Percentiles rank a stretch among this genome's conserved stretches.
phyloP scores from a whole-genome alignment of 495 filamentous ascomycete species.

The Physcia stellaris region DNA sequence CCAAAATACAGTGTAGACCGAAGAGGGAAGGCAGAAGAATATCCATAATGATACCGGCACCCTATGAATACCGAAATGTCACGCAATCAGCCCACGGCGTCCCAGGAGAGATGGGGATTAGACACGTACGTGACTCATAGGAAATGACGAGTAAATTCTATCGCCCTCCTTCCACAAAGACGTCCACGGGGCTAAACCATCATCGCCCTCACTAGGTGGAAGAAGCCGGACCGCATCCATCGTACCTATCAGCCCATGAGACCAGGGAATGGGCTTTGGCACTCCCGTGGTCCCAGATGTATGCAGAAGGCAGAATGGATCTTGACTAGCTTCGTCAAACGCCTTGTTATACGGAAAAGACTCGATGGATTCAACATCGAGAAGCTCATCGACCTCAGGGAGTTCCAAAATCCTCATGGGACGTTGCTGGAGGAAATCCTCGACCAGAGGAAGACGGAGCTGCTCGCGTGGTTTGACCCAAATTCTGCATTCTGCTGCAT shows the following conservation, averaged over 20 bases:
- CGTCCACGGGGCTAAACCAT: constrained; percentile 13
- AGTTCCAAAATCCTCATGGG: constrained; percentile 16
- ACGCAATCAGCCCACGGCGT: background rate
- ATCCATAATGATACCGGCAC: constrained; percentile 21
- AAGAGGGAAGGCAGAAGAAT: constrained; percentile 17
- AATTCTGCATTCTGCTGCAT: constrained; percentile 20
- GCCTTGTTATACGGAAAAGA: constrained; percentile 22
- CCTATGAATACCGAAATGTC: constrained; percentile 9
- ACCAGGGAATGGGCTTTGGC: constrained; percentile 38
- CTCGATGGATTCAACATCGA: constrained; percentile 9
- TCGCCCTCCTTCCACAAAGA: constrained; percentile 12
- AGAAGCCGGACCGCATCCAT: constrained; percentile 23
- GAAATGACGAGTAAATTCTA: constrained; percentile 20
- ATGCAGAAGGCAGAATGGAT: constrained; percentile 36
- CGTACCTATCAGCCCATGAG: constrained; percentile 32
- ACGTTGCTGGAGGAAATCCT: constrained; percentile 11
- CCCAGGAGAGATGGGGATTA: background rate
- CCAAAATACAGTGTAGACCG: constrained; percentile 17
- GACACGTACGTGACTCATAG: constrained; percentile 21
- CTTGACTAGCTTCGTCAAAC: constrained; percentile 26
- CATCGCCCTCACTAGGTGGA: constrained; percentile 14
- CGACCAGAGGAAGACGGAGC: constrained; percentile 12
- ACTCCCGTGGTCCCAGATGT: constrained; percentile 47
- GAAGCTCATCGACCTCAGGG: constrained; percentile 16
- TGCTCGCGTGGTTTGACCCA: constrained; percentile 20